Percentiles rank a stretch among this genome's conserved stretches.
phyloP scores from a whole-genome alignment of 2,329 filamentous ascomycete species.

The Podosphaera xanthii region DNA sequence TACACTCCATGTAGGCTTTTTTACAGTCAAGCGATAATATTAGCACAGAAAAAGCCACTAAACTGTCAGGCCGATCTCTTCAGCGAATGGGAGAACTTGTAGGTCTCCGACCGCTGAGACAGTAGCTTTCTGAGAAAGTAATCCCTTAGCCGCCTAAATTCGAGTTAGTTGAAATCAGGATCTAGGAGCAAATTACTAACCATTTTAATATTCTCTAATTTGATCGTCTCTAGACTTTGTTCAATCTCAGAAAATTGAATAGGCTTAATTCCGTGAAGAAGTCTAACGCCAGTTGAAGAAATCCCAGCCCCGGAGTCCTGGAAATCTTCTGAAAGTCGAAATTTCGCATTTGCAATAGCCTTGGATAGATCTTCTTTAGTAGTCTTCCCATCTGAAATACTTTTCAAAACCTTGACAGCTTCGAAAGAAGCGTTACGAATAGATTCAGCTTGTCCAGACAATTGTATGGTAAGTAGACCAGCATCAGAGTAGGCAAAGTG shows the following conservation, averaged over 20 bases:
- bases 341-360: slow-evolving; percentile 82
- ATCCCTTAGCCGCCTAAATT: slow-evolving; percentile 58
- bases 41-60: slow-evolving; percentile 27
- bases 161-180: slow-evolving; percentile 4
- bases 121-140: slow-evolving; percentile 72
- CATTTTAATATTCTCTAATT: slow-evolving; percentile 61
- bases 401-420: slow-evolving; percentile 63
- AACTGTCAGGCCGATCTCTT: slow-evolving; percentile 84
- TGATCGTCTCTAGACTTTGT: slow-evolving; percentile 60
- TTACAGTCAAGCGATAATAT: slow-evolving; percentile 10
- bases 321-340: slow-evolving; percentile 62
- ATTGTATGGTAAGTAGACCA: slow-evolving; percentile 65
- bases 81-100: slow-evolving; percentile 71
- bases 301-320: slow-evolving; percentile 59
- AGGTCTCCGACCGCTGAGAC: slow-evolving; percentile 83
- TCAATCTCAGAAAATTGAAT: slow-evolving; percentile 65
- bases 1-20: slow-evolving; percentile 18
- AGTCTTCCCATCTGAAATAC: slow-evolving; percentile 51
- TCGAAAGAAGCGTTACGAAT: slow-evolving; percentile 54
- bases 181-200: slow-evolving; percentile 29
- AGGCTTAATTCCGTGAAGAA: slow-evolving; percentile 60
- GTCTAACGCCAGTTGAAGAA: slow-evolving; percentile 61
- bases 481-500: slow-evolving; percentile 84
- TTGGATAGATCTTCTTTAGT: slow-evolving; percentile 74
- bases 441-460: slow-evolving; percentile 50